Evolutionary conservation across 306 rosid species (phyloP), one percentile per base, ranked within the genome.

Genomic region (Cercis canadensis): DNA sequence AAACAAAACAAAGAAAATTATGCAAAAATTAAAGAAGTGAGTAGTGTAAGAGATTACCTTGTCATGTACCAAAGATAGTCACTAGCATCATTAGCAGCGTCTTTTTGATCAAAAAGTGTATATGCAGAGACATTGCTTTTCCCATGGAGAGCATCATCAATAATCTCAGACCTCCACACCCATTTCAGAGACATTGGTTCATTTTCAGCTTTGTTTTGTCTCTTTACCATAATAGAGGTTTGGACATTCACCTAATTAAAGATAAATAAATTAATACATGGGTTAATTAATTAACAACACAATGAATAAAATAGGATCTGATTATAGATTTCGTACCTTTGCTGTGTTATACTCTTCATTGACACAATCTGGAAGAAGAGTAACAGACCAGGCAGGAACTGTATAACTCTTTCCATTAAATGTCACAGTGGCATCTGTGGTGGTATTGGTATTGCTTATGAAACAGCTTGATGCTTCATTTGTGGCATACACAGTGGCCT

Each of bases 341-440:
- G 93, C 90, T 0, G 88, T 85, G 77, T 83, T 88, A 49, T 81
- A 81, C 46, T 5, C 90, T 72, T 83, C 87, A 3, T 19, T 19
- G 67, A 76, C 21, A 51, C 85, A 83, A 49, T 85, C 82, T 0
- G 88, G 88, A 19, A 88, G 88, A 77, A 88, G 70, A 40, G 76
- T 78, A 15, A 88, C 90, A 37, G 90, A 88, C 88, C 90, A 88
- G n/a, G 93, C 88, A 3, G 93, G 93, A 55, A 85, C 62, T 2
- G 24, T 7, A 17, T 58, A 72, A 8, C 37, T 44, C 0, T 57
- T 81, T 46, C 78, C 88, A 51, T 32, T 58, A 29, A 69, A 83
- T 16, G 53, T 83, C 21, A 88, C n/a, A 9, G 81, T 70, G n/a
- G 82, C 82, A 41, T 88, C 90, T 3, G 57, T 8, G 37, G 73